A percentile compares a stretch with the other conserved stretches of the same genome.
These are phyloP conservation scores for Dactylellina parvicollis DNA, from an alignment of 2,329 filamentous ascomycete species.

Conservation along the genomic window DNA sequence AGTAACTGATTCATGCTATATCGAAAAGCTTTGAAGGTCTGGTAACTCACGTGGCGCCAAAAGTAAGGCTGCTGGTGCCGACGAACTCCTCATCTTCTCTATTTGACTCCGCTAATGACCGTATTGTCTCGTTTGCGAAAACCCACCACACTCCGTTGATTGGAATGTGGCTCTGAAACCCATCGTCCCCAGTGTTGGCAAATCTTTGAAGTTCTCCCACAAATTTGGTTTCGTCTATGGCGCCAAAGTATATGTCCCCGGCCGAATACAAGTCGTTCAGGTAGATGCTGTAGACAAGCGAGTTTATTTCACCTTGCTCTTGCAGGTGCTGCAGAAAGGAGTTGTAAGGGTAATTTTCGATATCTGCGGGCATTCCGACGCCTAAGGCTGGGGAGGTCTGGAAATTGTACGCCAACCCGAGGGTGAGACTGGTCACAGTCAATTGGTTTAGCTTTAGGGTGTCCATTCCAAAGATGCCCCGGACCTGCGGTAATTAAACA, in stretches of 20 bases:
- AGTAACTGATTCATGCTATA: too few species aligned
- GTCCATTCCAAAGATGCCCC: slow-evolving; percentile 33
- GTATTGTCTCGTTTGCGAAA: slow-evolving; percentile 9
- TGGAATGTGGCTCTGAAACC: slow-evolving; percentile 29
- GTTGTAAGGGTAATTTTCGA: slow-evolving; percentile 17
- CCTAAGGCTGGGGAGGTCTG: slow-evolving; percentile 31
- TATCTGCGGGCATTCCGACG: slow-evolving; percentile 26
- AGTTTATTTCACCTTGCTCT: slow-evolving; percentile 27
- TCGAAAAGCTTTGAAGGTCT: background rate
- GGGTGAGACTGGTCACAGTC: slow-evolving; percentile 15
- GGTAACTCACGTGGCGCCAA: slow-evolving; percentile 32
- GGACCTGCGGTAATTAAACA: background rate
- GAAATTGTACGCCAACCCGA: slow-evolving; percentile 24
- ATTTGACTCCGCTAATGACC: slow-evolving; percentile 17
- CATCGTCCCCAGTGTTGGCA: slow-evolving; percentile 4
- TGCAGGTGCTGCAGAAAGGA: slow-evolving; percentile 32
- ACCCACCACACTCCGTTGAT: slow-evolving; percentile 40
- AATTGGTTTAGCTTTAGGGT: slow-evolving; percentile 31
- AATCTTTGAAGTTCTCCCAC: slow-evolving; percentile 40
- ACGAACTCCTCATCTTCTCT: slow-evolving; percentile 26
- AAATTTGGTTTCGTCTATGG: slow-evolving; percentile 40
- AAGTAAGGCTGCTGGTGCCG: slow-evolving; percentile 9
- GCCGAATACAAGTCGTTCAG: slow-evolving; percentile 24
- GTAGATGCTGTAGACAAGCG: slow-evolving; percentile 42
- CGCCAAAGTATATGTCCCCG: slow-evolving; percentile 36